These are phyloP conservation scores for Phytophthora cactorum DNA, from an alignment of 352 stramenopile genomes.

Conservation along the genomic window DNA sequence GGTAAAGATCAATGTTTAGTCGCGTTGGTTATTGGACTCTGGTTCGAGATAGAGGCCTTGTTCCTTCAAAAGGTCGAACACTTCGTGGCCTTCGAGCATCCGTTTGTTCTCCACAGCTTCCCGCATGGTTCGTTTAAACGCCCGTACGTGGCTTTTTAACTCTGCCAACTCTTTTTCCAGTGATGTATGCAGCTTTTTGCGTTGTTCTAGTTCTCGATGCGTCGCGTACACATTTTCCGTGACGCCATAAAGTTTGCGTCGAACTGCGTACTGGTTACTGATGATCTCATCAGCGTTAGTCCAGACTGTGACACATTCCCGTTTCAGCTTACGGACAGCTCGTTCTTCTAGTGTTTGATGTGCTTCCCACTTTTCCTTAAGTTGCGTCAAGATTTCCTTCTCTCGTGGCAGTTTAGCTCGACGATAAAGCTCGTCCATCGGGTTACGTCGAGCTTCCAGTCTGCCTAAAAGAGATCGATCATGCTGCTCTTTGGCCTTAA, in stretches of 20 bases:
- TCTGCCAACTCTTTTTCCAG: constrained; percentile 43
- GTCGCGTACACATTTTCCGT: constrained; percentile 75
- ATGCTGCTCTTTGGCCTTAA: constrained; percentile 67
- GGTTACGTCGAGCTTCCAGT: constrained; percentile 61
- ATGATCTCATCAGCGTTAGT: constrained; percentile 45
- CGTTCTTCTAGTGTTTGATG: constrained; percentile 54
- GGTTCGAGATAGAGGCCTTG: constrained; percentile 39
- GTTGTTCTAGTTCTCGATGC: constrained; percentile 47
- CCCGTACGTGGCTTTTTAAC: constrained; percentile 37
- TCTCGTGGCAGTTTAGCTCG: constrained; percentile 59
- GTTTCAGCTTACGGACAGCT: constrained; percentile 54
- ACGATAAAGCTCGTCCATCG: constrained; percentile 69
- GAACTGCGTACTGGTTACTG: constrained; percentile 47
- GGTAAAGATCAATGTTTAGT: constrained; percentile 9
- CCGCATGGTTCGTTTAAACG: constrained; percentile 50
- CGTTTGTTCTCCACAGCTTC: constrained; percentile 44
- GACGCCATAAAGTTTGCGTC: constrained; percentile 66
- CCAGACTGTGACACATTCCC: constrained; percentile 42
- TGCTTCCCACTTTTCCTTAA: constrained; percentile 57
- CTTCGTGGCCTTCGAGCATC: constrained; percentile 64
- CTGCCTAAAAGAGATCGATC: constrained; percentile 56
- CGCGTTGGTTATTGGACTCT: constrained; percentile 41
- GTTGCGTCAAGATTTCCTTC: constrained; percentile 44
- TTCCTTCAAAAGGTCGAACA: constrained; percentile 56
- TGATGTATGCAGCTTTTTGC: constrained; percentile 39